A percentile compares a stretch with the other conserved stretches of the same genome.
phyloP scores from a whole-genome alignment of 345 rosid genomes.

The Linum lewisii region DNA sequence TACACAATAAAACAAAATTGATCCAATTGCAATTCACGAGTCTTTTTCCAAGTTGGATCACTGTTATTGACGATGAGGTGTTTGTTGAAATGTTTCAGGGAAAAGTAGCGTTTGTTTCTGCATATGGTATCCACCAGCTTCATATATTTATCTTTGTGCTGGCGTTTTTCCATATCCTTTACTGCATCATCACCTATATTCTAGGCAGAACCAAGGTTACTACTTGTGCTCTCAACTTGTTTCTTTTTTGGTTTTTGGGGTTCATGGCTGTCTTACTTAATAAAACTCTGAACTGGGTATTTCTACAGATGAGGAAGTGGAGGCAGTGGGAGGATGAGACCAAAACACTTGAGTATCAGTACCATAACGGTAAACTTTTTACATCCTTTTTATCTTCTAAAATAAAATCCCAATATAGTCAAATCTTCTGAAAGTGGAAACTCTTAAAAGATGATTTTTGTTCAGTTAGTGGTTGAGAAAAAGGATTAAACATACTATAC shows the following conservation, averaged over 20 bases:
- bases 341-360: constrained; percentile 33
- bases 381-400: not conserved
- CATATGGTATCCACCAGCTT: constrained; percentile 32
- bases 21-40: not conserved
- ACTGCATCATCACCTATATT: constrained; percentile 26
- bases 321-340: constrained; percentile 39
- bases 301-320: constrained; percentile 37
- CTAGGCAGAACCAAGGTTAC: constrained; percentile 35
- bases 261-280: not conserved
- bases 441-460: too few relatives aligned
- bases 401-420: too few relatives aligned
- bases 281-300: not conserved
- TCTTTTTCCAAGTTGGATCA: not conserved
- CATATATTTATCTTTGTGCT: constrained; percentile 41
- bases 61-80: not conserved
- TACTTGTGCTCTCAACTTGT: not conserved
- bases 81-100: constrained; percentile 14
- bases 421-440: too few relatives aligned
- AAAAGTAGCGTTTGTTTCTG: constrained; percentile 29
- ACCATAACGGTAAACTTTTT: constrained; percentile 24
- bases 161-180: constrained; percentile 34
- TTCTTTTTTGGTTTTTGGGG: not conserved
- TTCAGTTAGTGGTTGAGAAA: too few relatives aligned
- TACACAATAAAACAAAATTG: too few relatives aligned
- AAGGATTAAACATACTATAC: too few relatives aligned